These are phyloP conservation scores for Solanum sejunctum DNA, from an alignment of 257 asterid species.

Conservation along the genomic window DNA sequence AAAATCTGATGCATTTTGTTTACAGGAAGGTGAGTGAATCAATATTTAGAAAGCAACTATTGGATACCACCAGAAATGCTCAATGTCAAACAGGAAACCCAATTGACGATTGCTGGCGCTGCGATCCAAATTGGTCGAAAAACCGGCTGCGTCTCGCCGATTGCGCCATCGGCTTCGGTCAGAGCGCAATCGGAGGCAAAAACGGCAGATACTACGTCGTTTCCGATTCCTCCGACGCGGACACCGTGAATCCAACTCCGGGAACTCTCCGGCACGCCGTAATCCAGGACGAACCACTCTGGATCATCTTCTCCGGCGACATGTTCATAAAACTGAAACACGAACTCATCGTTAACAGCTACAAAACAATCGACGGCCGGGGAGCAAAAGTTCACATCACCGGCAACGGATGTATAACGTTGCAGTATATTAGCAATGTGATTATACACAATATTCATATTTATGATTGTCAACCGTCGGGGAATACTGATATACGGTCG, in stretches of 20 bases:
- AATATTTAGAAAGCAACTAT: slow-evolving; percentile 33
- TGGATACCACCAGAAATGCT: slow-evolving; percentile 10
- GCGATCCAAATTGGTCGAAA: slow-evolving; percentile 61
- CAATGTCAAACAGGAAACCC: slow-evolving; percentile 93
- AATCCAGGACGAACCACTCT: slow-evolving; percentile 76
- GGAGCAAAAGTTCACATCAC: slow-evolving; percentile 75
- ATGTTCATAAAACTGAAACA: slow-evolving; percentile 72
- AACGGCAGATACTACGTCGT: slow-evolving; percentile 62
- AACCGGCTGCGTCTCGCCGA: slow-evolving; percentile 76
- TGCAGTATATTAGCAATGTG: slow-evolving; percentile 61
- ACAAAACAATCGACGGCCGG: slow-evolving; percentile 81
- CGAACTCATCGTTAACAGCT: slow-evolving; percentile 55
- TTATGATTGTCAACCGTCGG: slow-evolving; percentile 54
- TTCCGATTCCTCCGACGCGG: slow-evolving; percentile 68
- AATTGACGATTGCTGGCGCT: slow-evolving; percentile 94
- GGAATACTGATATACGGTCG: slow-evolving; percentile 54
- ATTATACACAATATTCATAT: slow-evolving; percentile 62
- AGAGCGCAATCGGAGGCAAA: slow-evolving; percentile 60
- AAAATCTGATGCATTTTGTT: neutral
- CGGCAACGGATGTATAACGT: slow-evolving; percentile 72
- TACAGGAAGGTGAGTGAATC: slow-evolving; percentile 62
- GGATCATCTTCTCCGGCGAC: slow-evolving; percentile 56
- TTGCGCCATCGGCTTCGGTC: slow-evolving; percentile 73
- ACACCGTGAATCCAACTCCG: slow-evolving; percentile 52
- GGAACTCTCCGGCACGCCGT: slow-evolving; percentile 89